These are phyloP conservation scores for Trifolium subterraneum DNA, from an alignment of 306 rosid species.

Conservation along the genomic window DNA sequence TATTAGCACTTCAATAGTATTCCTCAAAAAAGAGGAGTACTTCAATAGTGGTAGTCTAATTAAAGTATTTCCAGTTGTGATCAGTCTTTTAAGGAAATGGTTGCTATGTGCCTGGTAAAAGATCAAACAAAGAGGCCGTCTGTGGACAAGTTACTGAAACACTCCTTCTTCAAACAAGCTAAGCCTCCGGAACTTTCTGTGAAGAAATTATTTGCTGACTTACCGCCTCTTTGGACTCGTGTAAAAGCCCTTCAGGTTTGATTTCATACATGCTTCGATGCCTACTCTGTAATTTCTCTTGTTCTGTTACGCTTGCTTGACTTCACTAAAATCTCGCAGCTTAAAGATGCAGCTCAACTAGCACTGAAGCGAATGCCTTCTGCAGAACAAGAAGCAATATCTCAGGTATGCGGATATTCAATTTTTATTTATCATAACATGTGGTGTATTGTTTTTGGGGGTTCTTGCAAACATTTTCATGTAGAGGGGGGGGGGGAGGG, in stretches of 20 bases:
- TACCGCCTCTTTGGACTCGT: conserved; percentile 95
- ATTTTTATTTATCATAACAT: conserved; percentile 10
- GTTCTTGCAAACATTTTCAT: conserved; percentile 26
- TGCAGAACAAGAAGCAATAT: conserved; percentile 97
- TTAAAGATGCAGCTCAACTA: conserved; percentile 95
- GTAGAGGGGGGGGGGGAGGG: not conserved
- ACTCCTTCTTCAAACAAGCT: conserved; percentile 83
- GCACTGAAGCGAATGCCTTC: conserved; percentile 98
- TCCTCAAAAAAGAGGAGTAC: conserved; percentile 14
- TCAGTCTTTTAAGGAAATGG: conserved; percentile 99
- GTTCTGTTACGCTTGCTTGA: conserved; percentile 42
- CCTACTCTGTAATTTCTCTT: conserved; percentile 32
- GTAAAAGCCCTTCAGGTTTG: conserved; percentile 94
- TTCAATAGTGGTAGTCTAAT: conserved; percentile 70
- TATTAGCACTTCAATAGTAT: conserved; percentile 16
- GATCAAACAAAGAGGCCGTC: conserved; percentile 98
- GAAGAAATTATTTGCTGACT: conserved; percentile 85
- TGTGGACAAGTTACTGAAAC: conserved; percentile 88
- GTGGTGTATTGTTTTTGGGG: not conserved
- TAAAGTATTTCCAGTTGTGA: conserved; percentile 96
- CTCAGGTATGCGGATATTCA: conserved; percentile 61
- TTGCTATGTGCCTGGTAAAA: conserved; percentile 99
- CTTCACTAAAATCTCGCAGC: conserved; percentile 53
- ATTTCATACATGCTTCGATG: conserved; percentile 30
- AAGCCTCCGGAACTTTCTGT: conserved; percentile 93